phyloP scores from a whole-genome alignment of 2,329 filamentous ascomycete genomes.

The Arthrobotrys pseudoclavata region DNA sequence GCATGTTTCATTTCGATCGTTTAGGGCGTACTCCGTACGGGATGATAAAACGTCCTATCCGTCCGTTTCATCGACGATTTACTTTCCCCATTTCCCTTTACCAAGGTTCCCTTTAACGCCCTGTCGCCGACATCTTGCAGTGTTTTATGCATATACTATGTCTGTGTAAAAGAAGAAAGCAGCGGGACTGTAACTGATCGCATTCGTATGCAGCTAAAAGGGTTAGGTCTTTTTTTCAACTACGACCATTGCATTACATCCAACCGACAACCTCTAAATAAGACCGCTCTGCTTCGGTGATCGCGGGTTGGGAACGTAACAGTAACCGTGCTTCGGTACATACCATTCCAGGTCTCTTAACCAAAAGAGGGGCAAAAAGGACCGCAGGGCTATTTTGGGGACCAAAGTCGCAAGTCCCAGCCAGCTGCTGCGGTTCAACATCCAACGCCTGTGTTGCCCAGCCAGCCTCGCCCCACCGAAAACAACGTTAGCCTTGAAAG shows the following conservation, averaged over 20 bases:
- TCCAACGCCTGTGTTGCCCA: conserved; percentile 46
- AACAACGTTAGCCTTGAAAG: conserved; percentile 16
- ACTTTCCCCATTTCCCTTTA: neutral
- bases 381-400: conserved; percentile 39
- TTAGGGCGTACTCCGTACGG: neutral
- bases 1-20: conserved; percentile 25
- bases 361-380: conserved; percentile 38
- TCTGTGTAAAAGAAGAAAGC: neutral
- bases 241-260: conserved; percentile 22
- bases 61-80: conserved; percentile 15
- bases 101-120: conserved; percentile 30
- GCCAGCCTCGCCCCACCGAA: conserved; percentile 51
- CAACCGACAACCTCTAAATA: conserved; percentile 14
- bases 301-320: conserved; percentile 28
- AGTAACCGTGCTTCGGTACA: conserved; percentile 10
- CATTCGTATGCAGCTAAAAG: conserved; percentile 20
- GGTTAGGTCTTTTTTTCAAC: conserved; percentile 1
- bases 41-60: conserved; percentile 28
- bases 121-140: conserved; percentile 12
- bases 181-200: conserved; percentile 17
- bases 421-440: conserved; percentile 22
- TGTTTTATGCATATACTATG: conserved; percentile 6
- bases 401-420: conserved; percentile 5
- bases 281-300: conserved; percentile 41
- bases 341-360: conserved; percentile 17